phyloP scores from a whole-genome alignment of 148 eudicot genomes.

The Gaultheria prostrata region DNA sequence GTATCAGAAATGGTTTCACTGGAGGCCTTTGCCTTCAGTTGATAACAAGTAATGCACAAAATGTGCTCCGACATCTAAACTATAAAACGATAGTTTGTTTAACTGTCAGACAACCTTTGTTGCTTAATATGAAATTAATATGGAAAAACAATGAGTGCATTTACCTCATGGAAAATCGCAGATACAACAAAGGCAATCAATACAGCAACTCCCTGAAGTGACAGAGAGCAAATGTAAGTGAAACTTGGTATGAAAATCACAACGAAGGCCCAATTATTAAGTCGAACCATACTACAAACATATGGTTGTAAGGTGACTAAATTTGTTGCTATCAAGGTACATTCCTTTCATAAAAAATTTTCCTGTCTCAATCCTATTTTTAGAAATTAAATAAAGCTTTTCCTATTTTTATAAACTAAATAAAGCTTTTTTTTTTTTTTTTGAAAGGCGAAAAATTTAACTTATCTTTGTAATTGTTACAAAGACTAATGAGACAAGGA shows the following conservation, averaged over 20 bases:
- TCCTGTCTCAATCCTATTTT: neutral
- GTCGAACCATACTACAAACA: neutral
- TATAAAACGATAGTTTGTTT: neutral
- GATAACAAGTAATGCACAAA: neutral
- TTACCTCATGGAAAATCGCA: conserved; percentile 95
- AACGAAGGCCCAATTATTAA: neutral
- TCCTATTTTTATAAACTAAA: no score
- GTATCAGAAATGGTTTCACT: neutral
- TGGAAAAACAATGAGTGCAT: neutral
- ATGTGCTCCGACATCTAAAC: neutral
- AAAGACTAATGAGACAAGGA: no score
- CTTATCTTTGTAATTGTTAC: no score
- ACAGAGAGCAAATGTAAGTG: conserved; percentile 8
- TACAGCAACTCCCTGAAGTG: conserved; percentile 66
- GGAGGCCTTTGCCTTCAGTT: neutral
- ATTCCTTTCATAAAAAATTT: neutral
- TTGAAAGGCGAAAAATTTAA: no score
- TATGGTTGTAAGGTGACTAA: neutral
- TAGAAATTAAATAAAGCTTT: neutral
- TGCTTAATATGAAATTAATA: neutral
- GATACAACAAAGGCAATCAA: conserved; percentile 80
- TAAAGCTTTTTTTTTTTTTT: no score
- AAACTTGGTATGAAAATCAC: neutral
- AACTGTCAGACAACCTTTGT: conserved; percentile 5
- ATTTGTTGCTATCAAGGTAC: conserved; percentile 2